These are phyloP conservation scores for Amanita inopinata DNA, from an alignment of 768 basidiomycete genomes.

Conservation along the genomic window DNA sequence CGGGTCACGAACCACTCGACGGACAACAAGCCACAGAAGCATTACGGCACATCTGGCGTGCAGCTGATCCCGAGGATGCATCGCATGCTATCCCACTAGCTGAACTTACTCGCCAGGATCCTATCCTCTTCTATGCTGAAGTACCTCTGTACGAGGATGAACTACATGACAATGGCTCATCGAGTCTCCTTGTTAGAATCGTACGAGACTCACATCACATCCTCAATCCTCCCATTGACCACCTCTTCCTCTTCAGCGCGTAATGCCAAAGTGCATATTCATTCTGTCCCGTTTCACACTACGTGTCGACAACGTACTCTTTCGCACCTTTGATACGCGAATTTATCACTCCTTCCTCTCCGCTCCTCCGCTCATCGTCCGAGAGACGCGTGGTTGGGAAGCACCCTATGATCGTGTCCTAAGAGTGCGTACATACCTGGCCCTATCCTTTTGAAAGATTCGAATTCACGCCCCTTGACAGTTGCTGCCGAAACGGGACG, in stretches of 20 bases:
- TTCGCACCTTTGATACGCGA: constrained; percentile 82
- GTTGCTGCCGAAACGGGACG: constrained; percentile 55
- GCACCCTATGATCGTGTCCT: constrained; percentile 78
- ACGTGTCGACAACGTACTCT: constrained; percentile 90
- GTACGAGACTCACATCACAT: too few relatives aligned
- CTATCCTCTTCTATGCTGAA: constrained; percentile 97
- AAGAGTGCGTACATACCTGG: constrained; percentile 43
- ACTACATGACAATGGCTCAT: constrained; percentile 92
- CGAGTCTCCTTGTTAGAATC: constrained; percentile 74
- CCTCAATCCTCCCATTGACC: neutral
- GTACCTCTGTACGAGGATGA: constrained; percentile 94
- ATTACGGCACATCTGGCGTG: constrained; percentile 32
- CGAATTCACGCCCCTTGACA: constrained; percentile 24
- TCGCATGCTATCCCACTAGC: constrained; percentile 70
- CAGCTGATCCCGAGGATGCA: constrained; percentile 46
- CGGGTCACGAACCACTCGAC: constrained; percentile 40
- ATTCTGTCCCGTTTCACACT: constrained; percentile 86
- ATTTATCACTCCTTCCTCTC: constrained; percentile 78
- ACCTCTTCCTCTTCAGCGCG: constrained; percentile 46
- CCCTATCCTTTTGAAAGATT: too few relatives aligned
- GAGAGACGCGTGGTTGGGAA: constrained; percentile 87
- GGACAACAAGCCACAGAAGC: constrained; percentile 13
- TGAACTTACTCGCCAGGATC: constrained; percentile 82
- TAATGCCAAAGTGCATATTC: constrained; percentile 95
- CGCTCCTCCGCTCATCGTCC: constrained; percentile 50